phyloP scores from a whole-genome alignment of 139 green algal species.

The Picochlorum sp. region DNA sequence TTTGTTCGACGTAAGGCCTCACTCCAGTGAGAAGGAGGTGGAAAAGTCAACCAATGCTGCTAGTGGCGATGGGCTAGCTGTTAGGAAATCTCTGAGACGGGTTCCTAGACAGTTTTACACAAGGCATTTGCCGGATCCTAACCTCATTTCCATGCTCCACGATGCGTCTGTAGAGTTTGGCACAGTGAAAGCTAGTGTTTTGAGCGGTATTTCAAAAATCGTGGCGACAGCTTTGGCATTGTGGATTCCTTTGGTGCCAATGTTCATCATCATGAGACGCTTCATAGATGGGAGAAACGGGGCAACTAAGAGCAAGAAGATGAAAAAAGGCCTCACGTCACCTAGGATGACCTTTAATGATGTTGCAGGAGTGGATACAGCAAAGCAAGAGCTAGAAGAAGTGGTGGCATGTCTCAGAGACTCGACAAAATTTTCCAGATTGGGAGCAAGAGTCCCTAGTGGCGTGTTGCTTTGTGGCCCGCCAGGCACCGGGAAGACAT shows the following conservation, averaged over 20 bases:
- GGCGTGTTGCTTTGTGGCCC: conserved; percentile 69
- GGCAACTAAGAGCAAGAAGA: conserved; percentile 15
- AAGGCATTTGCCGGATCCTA: conserved; percentile 20
- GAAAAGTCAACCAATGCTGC: neutral
- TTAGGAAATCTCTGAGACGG: neutral
- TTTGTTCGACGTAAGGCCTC: conserved; percentile 48
- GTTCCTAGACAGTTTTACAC: conserved; percentile 18
- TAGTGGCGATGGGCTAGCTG: neutral
- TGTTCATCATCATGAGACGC: conserved; percentile 59
- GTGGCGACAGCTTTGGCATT: conserved; percentile 32
- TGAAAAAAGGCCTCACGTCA: neutral
- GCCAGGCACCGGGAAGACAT: conserved; percentile 75
- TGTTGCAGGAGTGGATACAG: conserved; percentile 70
- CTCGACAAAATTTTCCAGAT: conserved; percentile 47
- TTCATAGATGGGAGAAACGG: conserved; percentile 35
- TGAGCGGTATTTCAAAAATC: conserved; percentile 4
- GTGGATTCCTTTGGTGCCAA: conserved; percentile 75
- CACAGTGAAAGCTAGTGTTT: conserved; percentile 12
- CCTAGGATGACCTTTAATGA: conserved; percentile 50
- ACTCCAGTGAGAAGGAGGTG: neutral
- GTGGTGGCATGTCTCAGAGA: conserved; percentile 80
- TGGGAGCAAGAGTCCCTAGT: conserved; percentile 58
- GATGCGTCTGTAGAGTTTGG: conserved; percentile 35
- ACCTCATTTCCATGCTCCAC: conserved; percentile 28
- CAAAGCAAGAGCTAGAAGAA: conserved; percentile 70